A percentile compares a stretch with the other conserved stretches of the same genome.
Conservation (phyloP, 2,329 filamentous ascomycete genomes). For the Sarocladiaceae sp. region DNA sequence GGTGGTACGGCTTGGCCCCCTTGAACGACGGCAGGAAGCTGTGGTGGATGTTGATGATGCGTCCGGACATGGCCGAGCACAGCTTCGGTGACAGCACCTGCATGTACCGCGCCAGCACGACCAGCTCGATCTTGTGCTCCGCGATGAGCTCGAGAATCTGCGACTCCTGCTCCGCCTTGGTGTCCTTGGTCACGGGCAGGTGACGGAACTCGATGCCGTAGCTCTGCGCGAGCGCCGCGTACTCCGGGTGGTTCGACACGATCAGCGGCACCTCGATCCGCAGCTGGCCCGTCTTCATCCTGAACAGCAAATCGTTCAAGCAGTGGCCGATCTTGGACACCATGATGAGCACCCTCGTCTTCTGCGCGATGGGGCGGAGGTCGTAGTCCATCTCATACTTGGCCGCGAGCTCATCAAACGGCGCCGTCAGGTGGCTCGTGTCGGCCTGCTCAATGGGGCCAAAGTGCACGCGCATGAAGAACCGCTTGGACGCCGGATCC, state of each 20-base stretch:
- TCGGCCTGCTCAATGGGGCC: slow-evolving; percentile 39
- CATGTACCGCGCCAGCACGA: slow-evolving; percentile 83
- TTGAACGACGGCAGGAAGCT: slow-evolving; percentile 83
- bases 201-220: slow-evolving; percentile 78
- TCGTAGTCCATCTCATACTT: slow-evolving; percentile 66
- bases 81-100: slow-evolving; percentile 72
- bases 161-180: slow-evolving; percentile 66
- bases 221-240: slow-evolving; percentile 58
- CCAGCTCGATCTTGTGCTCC: slow-evolving; percentile 65
- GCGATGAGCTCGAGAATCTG: slow-evolving; percentile 64
- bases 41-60: slow-evolving; percentile 91
- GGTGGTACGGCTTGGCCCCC: slow-evolving; percentile 82
- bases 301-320: slow-evolving; percentile 77
- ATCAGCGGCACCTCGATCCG: slow-evolving; percentile 66
- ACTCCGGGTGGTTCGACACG: slow-evolving; percentile 77
- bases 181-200: slow-evolving; percentile 72
- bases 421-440: slow-evolving; percentile 44
- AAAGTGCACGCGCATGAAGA: slow-evolving; percentile 88
- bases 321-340: slow-evolving; percentile 86
- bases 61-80: slow-evolving; percentile 72
- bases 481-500: slow-evolving; percentile 65
- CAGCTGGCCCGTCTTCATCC: slow-evolving; percentile 67
- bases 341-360: slow-evolving; percentile 78
- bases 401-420: slow-evolving; percentile 55
- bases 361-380: slow-evolving; percentile 60